Conservation (phyloP, 2,329 filamentous ascomycete genomes). For the Tympanopsis confertula region DNA sequence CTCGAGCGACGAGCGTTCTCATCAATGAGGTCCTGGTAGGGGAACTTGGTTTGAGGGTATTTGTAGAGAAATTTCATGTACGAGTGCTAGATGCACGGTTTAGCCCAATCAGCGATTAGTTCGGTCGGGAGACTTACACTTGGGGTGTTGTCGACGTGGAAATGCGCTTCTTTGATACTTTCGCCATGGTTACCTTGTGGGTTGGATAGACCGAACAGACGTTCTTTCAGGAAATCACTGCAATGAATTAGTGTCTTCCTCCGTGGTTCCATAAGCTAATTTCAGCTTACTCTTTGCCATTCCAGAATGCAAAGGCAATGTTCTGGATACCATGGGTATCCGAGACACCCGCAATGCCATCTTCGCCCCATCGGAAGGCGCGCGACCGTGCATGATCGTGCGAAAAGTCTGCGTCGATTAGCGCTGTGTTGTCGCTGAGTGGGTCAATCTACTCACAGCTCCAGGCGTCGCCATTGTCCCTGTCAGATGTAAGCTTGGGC, state of each 20-base stretch:
- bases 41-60: slow-evolving; percentile 83
- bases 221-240: slow-evolving; percentile 86
- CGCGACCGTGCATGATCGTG: slow-evolving; percentile 84
- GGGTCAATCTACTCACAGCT: slow-evolving; percentile 2
- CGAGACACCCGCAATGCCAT: slow-evolving; percentile 87
- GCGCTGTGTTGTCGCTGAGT: slow-evolving; percentile 4
- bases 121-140: slow-evolving; percentile 18
- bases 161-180: slow-evolving; percentile 92
- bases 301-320: slow-evolving; percentile 94
- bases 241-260: slow-evolving; percentile 8
- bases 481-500: slow-evolving; percentile 91
- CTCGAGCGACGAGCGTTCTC: slow-evolving; percentile 72
- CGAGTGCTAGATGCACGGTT: slow-evolving; percentile 58
- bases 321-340: slow-evolving; percentile 87
- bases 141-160: slow-evolving; percentile 90
- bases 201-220: slow-evolving; percentile 88
- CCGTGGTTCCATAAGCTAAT: not conserved
- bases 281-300: slow-evolving; percentile 71
- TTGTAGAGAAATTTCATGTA: slow-evolving; percentile 99
- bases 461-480: slow-evolving; percentile 44
- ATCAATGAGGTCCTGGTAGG: slow-evolving; percentile 75
- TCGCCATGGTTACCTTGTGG: slow-evolving; percentile 96
- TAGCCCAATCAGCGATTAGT: not conserved
- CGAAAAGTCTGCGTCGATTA: slow-evolving; percentile 63
- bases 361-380: slow-evolving; percentile 89